These are phyloP conservation scores for Pseudogymnoascus sp. DNA, from an alignment of 2,329 filamentous ascomycete genomes.

Conservation along the genomic window DNA sequence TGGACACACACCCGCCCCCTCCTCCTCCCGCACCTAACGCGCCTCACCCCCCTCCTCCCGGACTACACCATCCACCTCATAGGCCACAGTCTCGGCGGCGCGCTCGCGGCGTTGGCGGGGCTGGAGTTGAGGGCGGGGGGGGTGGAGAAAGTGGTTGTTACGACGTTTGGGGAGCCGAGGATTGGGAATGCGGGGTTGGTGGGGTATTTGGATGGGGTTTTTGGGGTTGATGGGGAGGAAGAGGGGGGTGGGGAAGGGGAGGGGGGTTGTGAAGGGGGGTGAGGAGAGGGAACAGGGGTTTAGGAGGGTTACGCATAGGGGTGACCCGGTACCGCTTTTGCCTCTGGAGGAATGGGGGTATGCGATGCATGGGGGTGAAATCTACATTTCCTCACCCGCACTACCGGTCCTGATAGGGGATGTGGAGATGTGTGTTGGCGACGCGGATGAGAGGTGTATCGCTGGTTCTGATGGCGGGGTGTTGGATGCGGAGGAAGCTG, in stretches of 20 bases:
- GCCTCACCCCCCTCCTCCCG: constrained; percentile 12
- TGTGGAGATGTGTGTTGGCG: no score
- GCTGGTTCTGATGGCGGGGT: no score
- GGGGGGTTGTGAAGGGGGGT: not conserved
- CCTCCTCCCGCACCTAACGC: constrained; percentile 59
- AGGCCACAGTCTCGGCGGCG: constrained; percentile 85
- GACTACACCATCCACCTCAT: constrained; percentile 36
- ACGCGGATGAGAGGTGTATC: no score
- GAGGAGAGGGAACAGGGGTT: constrained; percentile 34
- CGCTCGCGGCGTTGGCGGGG: constrained; percentile 78
- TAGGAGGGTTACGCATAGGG: constrained; percentile 72
- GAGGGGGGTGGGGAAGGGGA: not conserved
- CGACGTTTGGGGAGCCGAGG: constrained; percentile 85
- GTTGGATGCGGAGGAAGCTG: no score
- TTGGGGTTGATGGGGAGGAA: constrained; percentile 25
- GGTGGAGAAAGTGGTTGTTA: constrained; percentile 67
- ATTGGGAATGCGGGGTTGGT: constrained; percentile 50
- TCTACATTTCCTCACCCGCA: constrained; percentile 54
- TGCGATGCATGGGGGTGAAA: constrained; percentile 72
- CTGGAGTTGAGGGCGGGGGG: constrained; percentile 70
- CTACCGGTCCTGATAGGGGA: no score
- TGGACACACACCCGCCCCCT: constrained; percentile 67
- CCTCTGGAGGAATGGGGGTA: constrained; percentile 87
- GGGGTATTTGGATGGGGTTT: constrained; percentile 45
- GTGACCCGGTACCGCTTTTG: constrained; percentile 82